phyloP scores from a whole-genome alignment of 495 filamentous ascomycete species.

The Thermochaetoides thermophila region DNA sequence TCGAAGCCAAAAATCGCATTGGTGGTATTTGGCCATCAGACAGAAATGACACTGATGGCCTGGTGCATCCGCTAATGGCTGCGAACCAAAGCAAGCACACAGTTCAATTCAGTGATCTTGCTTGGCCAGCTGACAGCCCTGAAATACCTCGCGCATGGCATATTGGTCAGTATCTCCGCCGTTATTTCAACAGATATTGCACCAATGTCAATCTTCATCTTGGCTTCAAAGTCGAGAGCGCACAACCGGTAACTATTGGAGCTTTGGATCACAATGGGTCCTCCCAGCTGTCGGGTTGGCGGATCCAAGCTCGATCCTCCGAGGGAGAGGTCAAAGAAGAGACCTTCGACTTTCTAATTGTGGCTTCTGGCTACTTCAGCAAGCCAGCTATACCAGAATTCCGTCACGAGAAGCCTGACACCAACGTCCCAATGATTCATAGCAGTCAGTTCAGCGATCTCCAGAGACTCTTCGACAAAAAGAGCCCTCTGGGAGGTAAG shows the following conservation, averaged over 20 bases:
- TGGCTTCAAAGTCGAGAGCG: conserved; percentile 36
- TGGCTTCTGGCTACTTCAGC: conserved; percentile 68
- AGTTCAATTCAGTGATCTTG: conserved; percentile 64
- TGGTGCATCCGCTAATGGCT: conserved; percentile 52
- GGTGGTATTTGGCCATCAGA: conserved; percentile 63
- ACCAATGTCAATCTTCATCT: conserved; percentile 32
- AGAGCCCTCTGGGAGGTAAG: conserved; percentile 31
- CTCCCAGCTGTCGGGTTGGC: conserved; percentile 30
- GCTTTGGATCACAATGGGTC: too few relatives aligned
- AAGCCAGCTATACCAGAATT: conserved; percentile 43
- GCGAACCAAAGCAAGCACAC: conserved; percentile 71
- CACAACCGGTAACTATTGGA: conserved; percentile 26
- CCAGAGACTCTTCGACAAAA: conserved; percentile 18
- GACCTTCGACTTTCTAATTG: conserved; percentile 56
- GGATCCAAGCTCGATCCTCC: conserved; percentile 28
- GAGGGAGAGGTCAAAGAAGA: conserved; percentile 15
- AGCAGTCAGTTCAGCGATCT: conserved; percentile 42
- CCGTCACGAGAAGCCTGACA: conserved; percentile 16
- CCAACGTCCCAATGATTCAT: conserved; percentile 36
- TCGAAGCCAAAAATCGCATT: conserved; percentile 47
- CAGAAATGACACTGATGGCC: conserved; percentile 26
- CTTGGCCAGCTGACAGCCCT: conserved; percentile 42
- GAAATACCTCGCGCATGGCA: conserved; percentile 62
- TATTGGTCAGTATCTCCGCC: conserved; percentile 57
- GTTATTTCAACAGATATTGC: conserved; percentile 46